Evolutionary conservation across 306 rosid genomes (phyloP), one percentile per base, ranked within the genome.

Genomic region (Citrullus amarus): DNA sequence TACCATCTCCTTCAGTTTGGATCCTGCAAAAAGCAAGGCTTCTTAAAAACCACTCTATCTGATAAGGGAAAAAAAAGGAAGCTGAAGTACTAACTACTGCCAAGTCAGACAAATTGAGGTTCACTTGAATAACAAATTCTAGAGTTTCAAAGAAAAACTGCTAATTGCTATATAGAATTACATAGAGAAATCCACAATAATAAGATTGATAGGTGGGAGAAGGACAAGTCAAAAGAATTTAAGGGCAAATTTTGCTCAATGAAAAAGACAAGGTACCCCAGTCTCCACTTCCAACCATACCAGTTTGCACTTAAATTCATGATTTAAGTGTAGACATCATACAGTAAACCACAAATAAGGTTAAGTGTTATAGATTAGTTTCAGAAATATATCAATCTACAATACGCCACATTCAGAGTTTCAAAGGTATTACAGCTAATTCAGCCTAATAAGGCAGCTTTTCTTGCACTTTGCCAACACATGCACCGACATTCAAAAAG

Each of bases 1-100:
- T 85, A 16, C 97, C 96, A 88, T 90, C 96, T 34, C n/a, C 82
- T 85, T 92, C 97, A 46, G 93, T 85, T 69, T 77, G 88, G 80
- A 92, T 90, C 82, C 97, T 92, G 91, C 50, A 15, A 86, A 66
- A 87, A 38, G 63, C 39, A 75, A 53, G 32, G 74, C 63, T 9
- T 78, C 14, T 82, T 16, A 78, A 73, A 78, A 41, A 73, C 8
- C 56, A 78, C 17, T 67, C 30, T 43, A 60, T 44, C 41, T 25
- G 57, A 73, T 46, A 73, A 28, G 44, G 44, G 38, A 2, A 73
- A 48, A 25, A 53, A 41, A 71, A 7, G 59, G 58, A 22, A 6
- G 58, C 77, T 69, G 15, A 2, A 69, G 75, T 32, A 32, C 36
- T 6, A 22, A 73, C 9, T 51, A 50, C 46, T 51, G 15, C 30